phyloP scores from a whole-genome alignment of 192 early-diverging fungal genomes.

The Entomortierella chlamydospora region DNA sequence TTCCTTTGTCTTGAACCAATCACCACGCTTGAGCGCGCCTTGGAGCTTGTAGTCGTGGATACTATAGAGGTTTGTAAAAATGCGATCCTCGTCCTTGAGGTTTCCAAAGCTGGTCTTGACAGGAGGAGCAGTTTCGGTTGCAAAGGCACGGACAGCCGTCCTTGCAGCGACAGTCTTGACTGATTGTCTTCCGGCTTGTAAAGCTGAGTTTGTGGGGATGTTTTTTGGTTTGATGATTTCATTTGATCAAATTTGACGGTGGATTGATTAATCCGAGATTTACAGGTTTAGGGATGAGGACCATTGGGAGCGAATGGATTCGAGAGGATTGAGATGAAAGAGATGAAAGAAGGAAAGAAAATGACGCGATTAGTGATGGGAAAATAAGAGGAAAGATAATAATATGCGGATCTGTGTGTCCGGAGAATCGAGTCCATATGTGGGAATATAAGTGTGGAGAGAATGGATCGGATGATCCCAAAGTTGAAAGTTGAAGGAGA shows the following conservation, averaged over 20 bases:
- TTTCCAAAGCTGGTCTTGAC: constrained; percentile 69
- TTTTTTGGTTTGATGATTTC: too few relatives aligned
- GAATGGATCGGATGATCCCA: constrained; percentile 13
- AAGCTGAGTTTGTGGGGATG: constrained; percentile 10
- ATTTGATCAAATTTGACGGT: neutral
- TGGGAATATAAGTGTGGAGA: neutral
- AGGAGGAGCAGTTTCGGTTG: constrained; percentile 48
- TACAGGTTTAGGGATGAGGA: neutral
- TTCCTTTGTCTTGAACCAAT: constrained; percentile 99
- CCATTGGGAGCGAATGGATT: too few relatives aligned
- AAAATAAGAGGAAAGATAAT: neutral
- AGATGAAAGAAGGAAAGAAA: neutral
- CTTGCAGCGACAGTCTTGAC: constrained; percentile 52
- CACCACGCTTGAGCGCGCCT: constrained; percentile 94
- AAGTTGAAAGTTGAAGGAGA: neutral
- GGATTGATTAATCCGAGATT: neutral
- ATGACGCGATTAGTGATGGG: neutral
- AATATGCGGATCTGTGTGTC: neutral
- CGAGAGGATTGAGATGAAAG: neutral
- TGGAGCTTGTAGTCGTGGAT: constrained; percentile 90
- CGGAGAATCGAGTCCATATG: neutral
- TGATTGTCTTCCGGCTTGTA: constrained; percentile 32
- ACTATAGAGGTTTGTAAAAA: constrained; percentile 98
- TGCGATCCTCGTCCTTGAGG: constrained; percentile 93
- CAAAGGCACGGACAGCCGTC: constrained; percentile 41